Base-by-base conservation (phyloP, 441 rosid species). In the Flueggea neowawraea region DNA sequence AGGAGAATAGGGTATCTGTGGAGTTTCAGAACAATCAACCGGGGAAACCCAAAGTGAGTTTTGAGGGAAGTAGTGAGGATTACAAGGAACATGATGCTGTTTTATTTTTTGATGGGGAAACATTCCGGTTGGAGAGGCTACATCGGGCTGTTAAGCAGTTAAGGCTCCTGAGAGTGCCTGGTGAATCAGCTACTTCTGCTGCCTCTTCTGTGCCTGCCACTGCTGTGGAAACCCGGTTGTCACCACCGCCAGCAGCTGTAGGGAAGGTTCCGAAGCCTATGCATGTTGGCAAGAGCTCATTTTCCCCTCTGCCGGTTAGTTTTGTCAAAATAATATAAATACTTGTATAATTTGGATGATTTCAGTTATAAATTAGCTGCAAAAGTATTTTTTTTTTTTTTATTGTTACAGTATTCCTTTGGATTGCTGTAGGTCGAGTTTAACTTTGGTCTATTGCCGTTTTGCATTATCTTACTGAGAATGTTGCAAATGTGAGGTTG, bases 31-130 rank as follows among this genome's bases (percentile, higher is more conserved):
- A 87, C 57, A 92, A 87, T 70, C 96, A 87, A 73, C 67, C 53
- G 31, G 91, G 98, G 50, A 89, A 84, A 64, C 79, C 90, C 44
- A 87, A 87, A 70, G 89, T 87, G 52, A 73, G 84, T 14, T 92
- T 86, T 71, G 90, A 89, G 73, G 95, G 98, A 16, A 84, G 87
- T 55, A 83, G 87, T 28, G 88, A 91, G 80, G 96, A 91, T 67
- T 89, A 91, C 73, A 89, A 80, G 61, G 96, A 91, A 14, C 84
- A 82, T 54, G 97, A 91, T 44, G 97, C 88, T 0, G 90, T 87
- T 15, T 41, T 92, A 71, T 84, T 92, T 68, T 92, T 87, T 12
- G 95, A 92, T 52, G 96, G 96, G 12, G 68, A 75, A 67, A 74
- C 72, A 0, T 88, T 87, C 16, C 85, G 94, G 31, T 62, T 92